Base-by-base conservation (phyloP, 768 basidiomycete species). In the Pholiota microspora region DNA sequence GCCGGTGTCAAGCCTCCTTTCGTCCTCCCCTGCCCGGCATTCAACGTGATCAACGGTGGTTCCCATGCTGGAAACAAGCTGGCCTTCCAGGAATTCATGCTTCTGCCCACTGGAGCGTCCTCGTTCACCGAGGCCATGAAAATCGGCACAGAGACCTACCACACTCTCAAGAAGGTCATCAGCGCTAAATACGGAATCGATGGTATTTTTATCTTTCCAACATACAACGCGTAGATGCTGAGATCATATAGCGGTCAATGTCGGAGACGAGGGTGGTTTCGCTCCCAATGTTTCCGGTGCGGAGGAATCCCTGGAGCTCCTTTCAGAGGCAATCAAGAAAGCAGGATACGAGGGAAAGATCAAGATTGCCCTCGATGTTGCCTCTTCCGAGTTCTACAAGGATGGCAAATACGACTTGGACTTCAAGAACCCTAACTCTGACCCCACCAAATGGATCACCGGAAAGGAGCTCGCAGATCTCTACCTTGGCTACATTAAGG, bases 1-100 rank as follows among this genome's bases (percentile, higher is more conserved):
- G 92, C 97, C 55, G 96, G 96, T 63, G 83, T 96, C 74, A 93
- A 95, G 75, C 79, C 92, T 50, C 96, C 97, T 42, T 98, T 87
- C 73, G 81, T 93, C 57, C 88, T 98, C 65, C 97, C 97, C 57
- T 77, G 75, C 69, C 97, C 97, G 45, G 86, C 92, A 55, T 94
- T 99, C 84, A 99, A 99, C 72, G 97, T 99, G 65, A 99, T 99
- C 81, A 99, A 99, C 76, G 97, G 97, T 73, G 97, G 97, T 60
- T 98, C 96, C 59, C 97, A 99, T 71, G 97, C 97, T 55, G 97
- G 97, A 48, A 99, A 99, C 84, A 95, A 96, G 76, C 90, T 99
- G 59, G 97, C 97, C 34, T 99, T 98, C 92, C 97, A 99, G 76
- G 97, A 99, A 76, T 99, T 99, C 82, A 98, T 99, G 97, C 82